These are phyloP conservation scores for Ajuga chamaepitys DNA, from an alignment of 257 asterid species.

Conservation along the genomic window DNA sequence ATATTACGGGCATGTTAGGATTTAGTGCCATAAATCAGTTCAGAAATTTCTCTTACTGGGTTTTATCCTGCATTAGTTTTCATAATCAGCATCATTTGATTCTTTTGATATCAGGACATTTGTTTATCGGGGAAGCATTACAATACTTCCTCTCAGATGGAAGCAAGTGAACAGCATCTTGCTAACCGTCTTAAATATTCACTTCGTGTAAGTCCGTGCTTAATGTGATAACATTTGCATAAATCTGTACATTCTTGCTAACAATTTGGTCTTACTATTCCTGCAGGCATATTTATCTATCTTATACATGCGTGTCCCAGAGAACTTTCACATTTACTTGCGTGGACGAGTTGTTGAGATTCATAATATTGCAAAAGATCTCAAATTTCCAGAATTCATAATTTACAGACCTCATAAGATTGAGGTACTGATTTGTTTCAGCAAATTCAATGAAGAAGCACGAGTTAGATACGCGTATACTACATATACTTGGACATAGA, in stretches of 20 bases:
- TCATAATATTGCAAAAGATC: slow-evolving; percentile 72
- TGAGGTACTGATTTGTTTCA: slow-evolving; percentile 33
- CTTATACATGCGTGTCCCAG: slow-evolving; percentile 58
- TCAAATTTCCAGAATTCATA: slow-evolving; percentile 69
- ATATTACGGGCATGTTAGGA: slow-evolving; percentile 2
- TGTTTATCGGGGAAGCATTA: slow-evolving; percentile 33
- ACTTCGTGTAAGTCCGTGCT: slow-evolving; percentile 65
- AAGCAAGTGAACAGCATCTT: slow-evolving; percentile 54
- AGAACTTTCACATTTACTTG: slow-evolving; percentile 48
- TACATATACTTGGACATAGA: not conserved
- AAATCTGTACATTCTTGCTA: slow-evolving; percentile 13
- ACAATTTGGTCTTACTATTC: slow-evolving; percentile 13
- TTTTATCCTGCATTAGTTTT: slow-evolving; percentile 6
- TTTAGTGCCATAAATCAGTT: not conserved
- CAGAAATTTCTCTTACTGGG: too few relatives aligned
- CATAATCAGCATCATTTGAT: slow-evolving; percentile 10
- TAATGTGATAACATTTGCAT: not conserved
- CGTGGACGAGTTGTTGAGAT: slow-evolving; percentile 62
- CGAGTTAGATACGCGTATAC: not conserved
- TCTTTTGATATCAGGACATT: slow-evolving; percentile 60
- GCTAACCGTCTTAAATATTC: slow-evolving; percentile 74
- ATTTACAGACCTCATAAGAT: slow-evolving; percentile 63
- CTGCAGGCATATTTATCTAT: slow-evolving; percentile 83
- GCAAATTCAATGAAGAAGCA: not conserved
- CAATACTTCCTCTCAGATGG: slow-evolving; percentile 19